Conservation (phyloP, 495 filamentous ascomycete species). For the Hypoxylon lienhwacheense region DNA sequence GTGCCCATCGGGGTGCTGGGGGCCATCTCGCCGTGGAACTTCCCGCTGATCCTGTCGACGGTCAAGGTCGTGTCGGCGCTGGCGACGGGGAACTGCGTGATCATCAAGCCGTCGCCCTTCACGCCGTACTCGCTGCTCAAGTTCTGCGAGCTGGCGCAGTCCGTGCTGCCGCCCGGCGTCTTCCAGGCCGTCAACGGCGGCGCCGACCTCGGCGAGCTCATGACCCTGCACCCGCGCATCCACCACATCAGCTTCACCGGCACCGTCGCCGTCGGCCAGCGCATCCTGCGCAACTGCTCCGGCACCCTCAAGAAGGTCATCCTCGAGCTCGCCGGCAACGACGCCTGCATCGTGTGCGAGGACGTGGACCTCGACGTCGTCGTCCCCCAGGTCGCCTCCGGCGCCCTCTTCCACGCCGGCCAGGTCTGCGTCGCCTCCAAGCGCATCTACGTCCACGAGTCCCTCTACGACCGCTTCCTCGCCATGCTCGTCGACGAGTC, state of each 20-base stretch:
- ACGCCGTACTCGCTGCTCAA: constrained; percentile 71
- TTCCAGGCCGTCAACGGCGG: constrained; percentile 68
- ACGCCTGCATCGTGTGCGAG: constrained; percentile 64
- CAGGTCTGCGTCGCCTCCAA: constrained; percentile 60
- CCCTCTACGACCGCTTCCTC: constrained; percentile 65
- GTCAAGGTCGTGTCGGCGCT: constrained; percentile 60
- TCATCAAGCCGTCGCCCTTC: constrained; percentile 66
- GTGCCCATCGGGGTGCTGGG: constrained; percentile 56
- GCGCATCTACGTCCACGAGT: constrained; percentile 69
- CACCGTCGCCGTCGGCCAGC: constrained; percentile 64
- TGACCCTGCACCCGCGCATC: constrained; percentile 61
- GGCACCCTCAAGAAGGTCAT: constrained; percentile 61
- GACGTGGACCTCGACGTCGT: constrained; percentile 66
- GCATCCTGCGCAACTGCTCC: constrained; percentile 61
- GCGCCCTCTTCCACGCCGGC: constrained; percentile 63
- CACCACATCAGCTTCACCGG: constrained; percentile 73
- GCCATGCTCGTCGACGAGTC: constrained; percentile 57
- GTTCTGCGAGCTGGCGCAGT: constrained; percentile 61
- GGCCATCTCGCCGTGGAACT: constrained; percentile 67
- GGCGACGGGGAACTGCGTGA: constrained; percentile 62
- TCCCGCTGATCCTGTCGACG: constrained; percentile 57
- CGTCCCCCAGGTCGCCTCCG: constrained; percentile 53
- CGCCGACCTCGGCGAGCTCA: constrained; percentile 62
- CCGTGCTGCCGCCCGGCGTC: constrained; percentile 66
- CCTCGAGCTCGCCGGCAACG: constrained; percentile 65